These are phyloP conservation scores for Thuidium tamariscinum DNA, from an alignment of 225 moss, liverwort and hornwort genomes.

Conservation along the genomic window DNA sequence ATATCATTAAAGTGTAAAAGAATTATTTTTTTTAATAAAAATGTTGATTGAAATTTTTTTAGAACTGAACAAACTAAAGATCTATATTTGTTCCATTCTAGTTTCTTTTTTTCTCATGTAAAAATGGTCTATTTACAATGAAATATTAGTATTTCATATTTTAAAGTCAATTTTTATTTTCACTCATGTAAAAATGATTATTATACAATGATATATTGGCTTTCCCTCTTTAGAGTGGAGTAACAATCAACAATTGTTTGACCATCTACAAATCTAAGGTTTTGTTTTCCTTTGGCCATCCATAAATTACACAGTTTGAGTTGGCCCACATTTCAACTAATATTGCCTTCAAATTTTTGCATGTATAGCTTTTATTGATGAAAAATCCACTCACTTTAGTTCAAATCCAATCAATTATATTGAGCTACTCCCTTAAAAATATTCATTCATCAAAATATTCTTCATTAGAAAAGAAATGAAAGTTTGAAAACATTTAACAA, in stretches of 20 bases:
- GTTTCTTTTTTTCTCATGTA: background rate
- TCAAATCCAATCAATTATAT: background rate
- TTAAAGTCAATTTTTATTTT: accelerated
- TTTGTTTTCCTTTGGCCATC: background rate
- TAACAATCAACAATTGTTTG: accelerated
- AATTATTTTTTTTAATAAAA: background rate
- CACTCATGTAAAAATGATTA: too few relatives aligned
- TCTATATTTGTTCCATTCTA: background rate
- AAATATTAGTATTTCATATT: background rate
- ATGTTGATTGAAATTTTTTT: background rate
- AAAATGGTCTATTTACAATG: background rate
- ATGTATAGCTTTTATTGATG: background rate
- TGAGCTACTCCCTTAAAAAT: accelerated
- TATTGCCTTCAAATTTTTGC: background rate
- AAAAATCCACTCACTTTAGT: background rate
- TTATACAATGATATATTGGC: too few relatives aligned
- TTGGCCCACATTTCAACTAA: accelerated
- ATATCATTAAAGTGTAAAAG: background rate
- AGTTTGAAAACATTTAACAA: background rate
- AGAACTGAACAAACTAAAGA: too few relatives aligned
- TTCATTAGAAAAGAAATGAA: background rate
- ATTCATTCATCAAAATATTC: background rate
- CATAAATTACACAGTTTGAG: accelerated
- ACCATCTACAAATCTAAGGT: background rate
- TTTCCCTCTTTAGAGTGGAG: too few relatives aligned